phyloP scores from a whole-genome alignment of 805 yeast genomes.

The Candida michaelii region DNA sequence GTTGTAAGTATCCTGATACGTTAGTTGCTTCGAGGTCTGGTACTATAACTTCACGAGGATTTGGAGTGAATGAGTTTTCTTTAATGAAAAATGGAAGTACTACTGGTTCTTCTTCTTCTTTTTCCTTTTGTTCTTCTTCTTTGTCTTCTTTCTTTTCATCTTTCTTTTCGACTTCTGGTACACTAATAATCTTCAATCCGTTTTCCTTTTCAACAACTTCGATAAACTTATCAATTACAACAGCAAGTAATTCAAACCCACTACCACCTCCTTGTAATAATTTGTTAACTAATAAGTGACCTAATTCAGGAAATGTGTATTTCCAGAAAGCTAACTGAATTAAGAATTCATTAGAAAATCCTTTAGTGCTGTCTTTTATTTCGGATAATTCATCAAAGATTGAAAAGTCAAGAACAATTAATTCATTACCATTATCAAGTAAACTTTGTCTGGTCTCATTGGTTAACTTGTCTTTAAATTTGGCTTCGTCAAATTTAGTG shows the following conservation, averaged over 20 bases:
- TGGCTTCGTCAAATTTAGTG: slow-evolving; percentile 39
- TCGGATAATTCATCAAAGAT: slow-evolving; percentile 61
- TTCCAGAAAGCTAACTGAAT: slow-evolving; percentile 82
- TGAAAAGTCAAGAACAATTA: slow-evolving; percentile 62
- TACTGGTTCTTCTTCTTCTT: slow-evolving; percentile 20
- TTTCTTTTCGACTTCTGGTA: neutral
- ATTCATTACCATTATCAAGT: slow-evolving; percentile 50
- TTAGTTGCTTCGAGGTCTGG: slow-evolving; percentile 41
- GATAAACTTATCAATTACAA: slow-evolving; percentile 65
- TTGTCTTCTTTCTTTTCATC: slow-evolving; percentile 14
- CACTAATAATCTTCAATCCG: slow-evolving; percentile 32
- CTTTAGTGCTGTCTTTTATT: slow-evolving; percentile 56
- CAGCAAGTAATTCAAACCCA: slow-evolving; percentile 75
- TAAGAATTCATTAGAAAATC: slow-evolving; percentile 72
- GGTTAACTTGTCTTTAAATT: slow-evolving; percentile 58
- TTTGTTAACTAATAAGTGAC: slow-evolving; percentile 69
- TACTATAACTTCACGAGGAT: slow-evolving; percentile 45
- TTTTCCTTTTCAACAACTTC: slow-evolving; percentile 53
- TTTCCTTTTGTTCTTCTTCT: slow-evolving; percentile 19
- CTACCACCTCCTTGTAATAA: slow-evolving; percentile 79
- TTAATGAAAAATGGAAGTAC: slow-evolving; percentile 50
- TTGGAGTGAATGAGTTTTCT: slow-evolving; percentile 68
- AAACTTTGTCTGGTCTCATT: slow-evolving; percentile 50
- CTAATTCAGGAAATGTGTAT: slow-evolving; percentile 58
- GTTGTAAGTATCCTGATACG: slow-evolving; percentile 41